Evolutionary conservation across 108 stramenopile species (phyloP).

Genomic region (Mayamaea pseudoterrestris): DNA sequence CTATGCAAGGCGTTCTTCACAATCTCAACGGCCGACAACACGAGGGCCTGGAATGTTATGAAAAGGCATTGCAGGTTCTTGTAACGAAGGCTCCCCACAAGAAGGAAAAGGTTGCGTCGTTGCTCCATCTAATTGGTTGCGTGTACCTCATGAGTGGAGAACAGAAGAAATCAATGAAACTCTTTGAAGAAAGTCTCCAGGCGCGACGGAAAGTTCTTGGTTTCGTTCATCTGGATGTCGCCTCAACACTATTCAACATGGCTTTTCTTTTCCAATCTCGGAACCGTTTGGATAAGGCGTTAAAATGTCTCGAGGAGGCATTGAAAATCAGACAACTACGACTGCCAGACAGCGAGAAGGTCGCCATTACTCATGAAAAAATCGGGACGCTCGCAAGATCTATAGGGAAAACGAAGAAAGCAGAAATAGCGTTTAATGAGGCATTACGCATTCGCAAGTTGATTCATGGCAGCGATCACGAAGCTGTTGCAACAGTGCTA

Average conservation of each 20-base stretch:
- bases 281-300: conserved; percentile 40
- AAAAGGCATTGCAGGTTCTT: conserved; percentile 42
- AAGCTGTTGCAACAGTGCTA: conserved; percentile 49
- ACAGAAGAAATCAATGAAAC: conserved; percentile 42
- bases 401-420: conserved; percentile 44
- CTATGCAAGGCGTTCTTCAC: conserved; percentile 42
- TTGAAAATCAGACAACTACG: conserved; percentile 58
- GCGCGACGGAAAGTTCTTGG: conserved; percentile 58
- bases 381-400: conserved; percentile 41
- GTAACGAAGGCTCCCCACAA: conserved; percentile 37
- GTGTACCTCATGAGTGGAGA: conserved; percentile 44
- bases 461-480: conserved; percentile 53
- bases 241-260: conserved; percentile 66
- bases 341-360: conserved; percentile 50
- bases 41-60: conserved; percentile 45
- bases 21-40: conserved; percentile 28
- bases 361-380: conserved; percentile 49
- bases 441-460: conserved; percentile 44
- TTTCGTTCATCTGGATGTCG: conserved; percentile 68
- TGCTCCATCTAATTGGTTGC: conserved; percentile 53
- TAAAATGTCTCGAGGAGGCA: conserved; percentile 60
- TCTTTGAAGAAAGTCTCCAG: conserved; percentile 53
- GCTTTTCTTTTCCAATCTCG: conserved; percentile 41
- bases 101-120: conserved; percentile 46
- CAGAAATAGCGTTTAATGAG: conserved; percentile 53